Conservation (phyloP, 1,284 basidiomycete species). For the Phylloporus sp. region DNA sequence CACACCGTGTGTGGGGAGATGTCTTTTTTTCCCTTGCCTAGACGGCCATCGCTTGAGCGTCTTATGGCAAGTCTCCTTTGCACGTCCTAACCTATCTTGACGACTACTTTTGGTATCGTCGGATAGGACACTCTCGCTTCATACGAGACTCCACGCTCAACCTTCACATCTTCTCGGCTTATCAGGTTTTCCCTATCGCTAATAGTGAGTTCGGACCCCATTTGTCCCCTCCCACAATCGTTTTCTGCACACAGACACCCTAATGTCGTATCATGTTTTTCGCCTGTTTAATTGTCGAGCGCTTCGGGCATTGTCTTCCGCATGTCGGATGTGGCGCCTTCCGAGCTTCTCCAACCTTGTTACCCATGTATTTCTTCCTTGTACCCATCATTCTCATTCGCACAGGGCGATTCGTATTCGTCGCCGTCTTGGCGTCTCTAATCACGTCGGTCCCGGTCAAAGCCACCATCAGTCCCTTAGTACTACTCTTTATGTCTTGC, state of each 20-base stretch:
- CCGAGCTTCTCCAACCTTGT: constrained; percentile 8
- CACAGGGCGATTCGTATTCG: neutral
- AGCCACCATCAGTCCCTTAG: constrained; percentile 20
- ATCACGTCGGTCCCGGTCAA: constrained; percentile 13
- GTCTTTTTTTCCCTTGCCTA: constrained; percentile 12
- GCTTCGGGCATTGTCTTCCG: neutral
- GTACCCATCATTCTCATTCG: constrained; percentile 3
- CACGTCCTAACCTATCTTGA: neutral
- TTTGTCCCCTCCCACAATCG: neutral
- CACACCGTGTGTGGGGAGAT: constrained; percentile 20
- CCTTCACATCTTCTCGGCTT: neutral
- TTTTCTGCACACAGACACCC: constrained; percentile 8
- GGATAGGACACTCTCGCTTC: neutral
- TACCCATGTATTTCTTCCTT: neutral
- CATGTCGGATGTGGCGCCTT: constrained; percentile 26
- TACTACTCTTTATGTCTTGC: constrained; percentile 1
- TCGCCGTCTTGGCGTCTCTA: constrained; percentile 11
- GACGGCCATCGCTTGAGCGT: constrained; percentile 7
- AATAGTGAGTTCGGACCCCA: neutral
- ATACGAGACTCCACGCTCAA: neutral
- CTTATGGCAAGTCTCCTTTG: neutral
- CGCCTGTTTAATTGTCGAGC: too few species aligned
- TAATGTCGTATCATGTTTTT: neutral
- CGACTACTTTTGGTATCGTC: neutral
- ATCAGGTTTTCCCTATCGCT: neutral